phyloP scores from a whole-genome alignment of 2,329 filamentous ascomycete species.

The Metarhizium humberi region DNA sequence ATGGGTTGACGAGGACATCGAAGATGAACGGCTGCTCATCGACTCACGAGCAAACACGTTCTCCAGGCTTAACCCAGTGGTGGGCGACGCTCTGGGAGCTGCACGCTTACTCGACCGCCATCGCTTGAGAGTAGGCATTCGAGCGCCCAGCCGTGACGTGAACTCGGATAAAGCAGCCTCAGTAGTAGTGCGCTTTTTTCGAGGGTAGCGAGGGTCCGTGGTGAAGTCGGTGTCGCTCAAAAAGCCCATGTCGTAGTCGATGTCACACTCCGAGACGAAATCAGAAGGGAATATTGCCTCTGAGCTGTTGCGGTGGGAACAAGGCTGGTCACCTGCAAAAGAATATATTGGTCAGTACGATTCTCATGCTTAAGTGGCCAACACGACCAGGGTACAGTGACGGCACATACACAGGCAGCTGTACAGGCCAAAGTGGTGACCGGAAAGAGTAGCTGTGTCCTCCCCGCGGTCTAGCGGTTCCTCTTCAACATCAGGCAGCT shows the following conservation, averaged over 20 bases:
- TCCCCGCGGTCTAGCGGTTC: conserved; percentile 66
- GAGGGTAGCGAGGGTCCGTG: conserved; percentile 27
- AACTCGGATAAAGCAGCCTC: conserved; percentile 55
- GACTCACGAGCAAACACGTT: conserved; percentile 60
- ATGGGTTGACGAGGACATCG: conserved; percentile 54
- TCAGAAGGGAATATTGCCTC: conserved; percentile 27
- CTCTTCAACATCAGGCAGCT: conserved; percentile 75
- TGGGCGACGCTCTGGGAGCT: conserved; percentile 46
- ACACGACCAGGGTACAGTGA: not conserved
- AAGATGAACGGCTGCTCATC: conserved; percentile 73
- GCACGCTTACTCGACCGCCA: conserved; percentile 38
- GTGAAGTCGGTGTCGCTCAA: conserved; percentile 54
- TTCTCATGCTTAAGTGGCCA: not conserved
- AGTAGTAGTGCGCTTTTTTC: conserved; percentile 46
- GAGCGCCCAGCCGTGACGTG: conserved; percentile 55
- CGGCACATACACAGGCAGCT: conserved; percentile 66
- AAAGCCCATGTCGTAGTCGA: conserved; percentile 59
- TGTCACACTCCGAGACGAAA: conserved; percentile 33
- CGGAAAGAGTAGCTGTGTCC: conserved; percentile 21
- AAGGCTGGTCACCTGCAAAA: conserved; percentile 49
- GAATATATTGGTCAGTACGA: not conserved
- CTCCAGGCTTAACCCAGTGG: conserved; percentile 78
- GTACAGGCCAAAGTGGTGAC: conserved; percentile 38
- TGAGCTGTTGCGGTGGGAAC: conserved; percentile 42
- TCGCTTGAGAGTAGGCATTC: conserved; percentile 43